phyloP scores from a whole-genome alignment of 768 basidiomycete species.

The Roridomyces roridus region DNA sequence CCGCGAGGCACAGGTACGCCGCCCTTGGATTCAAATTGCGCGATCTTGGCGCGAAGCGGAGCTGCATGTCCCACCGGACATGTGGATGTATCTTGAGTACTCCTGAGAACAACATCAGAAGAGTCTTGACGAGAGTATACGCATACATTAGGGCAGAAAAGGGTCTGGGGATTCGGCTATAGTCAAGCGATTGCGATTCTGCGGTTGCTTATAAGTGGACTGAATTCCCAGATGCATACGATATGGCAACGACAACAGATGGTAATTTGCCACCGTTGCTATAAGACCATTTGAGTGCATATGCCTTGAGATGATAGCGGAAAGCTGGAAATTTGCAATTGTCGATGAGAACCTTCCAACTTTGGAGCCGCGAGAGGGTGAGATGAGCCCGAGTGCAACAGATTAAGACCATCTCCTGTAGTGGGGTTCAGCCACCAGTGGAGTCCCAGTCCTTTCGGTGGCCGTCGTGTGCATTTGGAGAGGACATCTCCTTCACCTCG shows the following conservation, averaged over 20 bases:
- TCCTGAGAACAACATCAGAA: not conserved
- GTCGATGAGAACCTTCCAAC: no score
- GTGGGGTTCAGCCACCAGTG: no score
- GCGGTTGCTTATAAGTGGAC: not conserved
- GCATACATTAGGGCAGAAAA: not conserved
- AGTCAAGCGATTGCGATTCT: not conserved
- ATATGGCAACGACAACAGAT: constrained; percentile 20
- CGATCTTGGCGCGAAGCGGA: constrained; percentile 57
- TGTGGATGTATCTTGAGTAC: not conserved
- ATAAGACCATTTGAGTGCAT: not conserved
- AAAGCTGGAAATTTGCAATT: no score
- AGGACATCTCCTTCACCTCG: no score
- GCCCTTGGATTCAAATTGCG: constrained; percentile 60
- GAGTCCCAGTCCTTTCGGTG: no score
- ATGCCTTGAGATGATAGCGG: no score
- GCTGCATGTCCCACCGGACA: constrained; percentile 28
- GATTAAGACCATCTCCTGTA: no score
- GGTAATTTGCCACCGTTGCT: constrained; percentile 2
- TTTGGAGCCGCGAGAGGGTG: no score
- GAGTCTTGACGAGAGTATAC: no score
- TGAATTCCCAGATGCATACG: not conserved
- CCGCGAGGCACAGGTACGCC: constrained; percentile 55
- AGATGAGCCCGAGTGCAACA: no score
- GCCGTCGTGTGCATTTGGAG: no score
- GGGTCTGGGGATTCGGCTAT: not conserved